Percentiles rank a stretch among this genome's conserved stretches.
Conservation (phyloP, 805 yeast species). For the Nakazawaea siamensis region DNA sequence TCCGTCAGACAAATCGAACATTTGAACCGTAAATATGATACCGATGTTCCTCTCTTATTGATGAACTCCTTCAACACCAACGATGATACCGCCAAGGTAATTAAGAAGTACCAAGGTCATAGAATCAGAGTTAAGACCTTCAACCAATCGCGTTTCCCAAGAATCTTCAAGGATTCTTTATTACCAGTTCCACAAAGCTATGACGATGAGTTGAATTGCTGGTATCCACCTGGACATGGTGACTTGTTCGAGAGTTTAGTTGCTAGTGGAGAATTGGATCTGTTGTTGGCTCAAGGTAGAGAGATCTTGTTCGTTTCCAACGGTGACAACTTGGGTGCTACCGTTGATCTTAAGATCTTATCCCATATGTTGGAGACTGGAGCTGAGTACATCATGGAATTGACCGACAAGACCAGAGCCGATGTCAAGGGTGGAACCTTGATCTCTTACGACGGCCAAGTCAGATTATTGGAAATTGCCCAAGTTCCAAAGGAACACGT, state of each 20-base stretch:
- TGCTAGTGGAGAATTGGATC: slow-evolving; percentile 87
- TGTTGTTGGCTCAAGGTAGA: slow-evolving; percentile 84
- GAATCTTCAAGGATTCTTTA: slow-evolving; percentile 91
- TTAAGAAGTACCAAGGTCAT: slow-evolving; percentile 95
- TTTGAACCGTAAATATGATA: slow-evolving; percentile 80
- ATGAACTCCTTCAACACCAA: slow-evolving; percentile 99
- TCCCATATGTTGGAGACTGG: slow-evolving; percentile 88
- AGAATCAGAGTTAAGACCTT: slow-evolving; percentile 91
- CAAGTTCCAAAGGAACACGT: slow-evolving; percentile 98
- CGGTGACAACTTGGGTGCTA: slow-evolving; percentile 98
- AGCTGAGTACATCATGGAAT: slow-evolving; percentile 95
- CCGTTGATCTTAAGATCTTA: slow-evolving; percentile 85
- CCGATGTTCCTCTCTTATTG: slow-evolving; percentile 91
- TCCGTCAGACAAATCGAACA: slow-evolving; percentile 96
- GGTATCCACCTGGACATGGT: slow-evolving; percentile 99
- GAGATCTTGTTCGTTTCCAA: slow-evolving; percentile 93
- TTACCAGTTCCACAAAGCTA: slow-evolving; percentile 82
- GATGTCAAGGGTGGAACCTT: slow-evolving; percentile 99
- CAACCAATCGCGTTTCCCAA: slow-evolving; percentile 96
- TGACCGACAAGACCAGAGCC: slow-evolving; percentile 97
- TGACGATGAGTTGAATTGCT: slow-evolving; percentile 70
- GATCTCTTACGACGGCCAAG: slow-evolving; percentile 91
- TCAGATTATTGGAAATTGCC: slow-evolving; percentile 90
- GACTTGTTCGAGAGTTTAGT: slow-evolving; percentile 88
- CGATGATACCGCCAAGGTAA: slow-evolving; percentile 87